phyloP scores from a whole-genome alignment of 2,329 filamentous ascomycete genomes.

The Fusarium drepaniforme region DNA sequence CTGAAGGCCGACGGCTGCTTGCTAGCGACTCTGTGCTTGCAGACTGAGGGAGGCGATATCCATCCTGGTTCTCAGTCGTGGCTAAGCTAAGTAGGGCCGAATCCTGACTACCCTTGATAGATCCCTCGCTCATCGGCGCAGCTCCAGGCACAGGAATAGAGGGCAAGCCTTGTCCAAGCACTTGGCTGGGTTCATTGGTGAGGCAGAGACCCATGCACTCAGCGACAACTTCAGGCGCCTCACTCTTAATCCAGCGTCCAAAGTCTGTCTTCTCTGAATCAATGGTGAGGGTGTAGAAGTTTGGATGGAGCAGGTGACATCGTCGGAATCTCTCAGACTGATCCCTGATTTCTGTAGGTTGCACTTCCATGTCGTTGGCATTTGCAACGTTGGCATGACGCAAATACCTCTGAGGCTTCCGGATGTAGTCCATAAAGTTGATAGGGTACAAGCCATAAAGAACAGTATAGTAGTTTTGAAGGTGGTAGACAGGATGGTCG shows the following conservation, averaged over 20 bases:
- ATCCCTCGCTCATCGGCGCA: constrained; percentile 44
- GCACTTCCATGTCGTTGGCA: constrained; percentile 80
- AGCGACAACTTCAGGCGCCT: constrained; percentile 83
- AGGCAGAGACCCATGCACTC: constrained; percentile 80
- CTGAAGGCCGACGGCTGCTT: constrained; percentile 53
- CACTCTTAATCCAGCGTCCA: constrained; percentile 83
- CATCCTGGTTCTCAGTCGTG: constrained; percentile 50
- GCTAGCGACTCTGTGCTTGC: constrained; percentile 59
- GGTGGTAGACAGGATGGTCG: constrained; percentile 72
- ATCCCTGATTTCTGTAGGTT: constrained; percentile 81
- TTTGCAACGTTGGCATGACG: constrained; percentile 78
- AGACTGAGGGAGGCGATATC: constrained; percentile 67
- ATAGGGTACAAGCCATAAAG: constrained; percentile 87
- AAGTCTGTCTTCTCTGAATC: constrained; percentile 84
- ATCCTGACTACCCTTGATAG: constrained; percentile 51
- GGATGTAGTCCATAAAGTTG: constrained; percentile 88
- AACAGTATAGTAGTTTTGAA: constrained; percentile 83
- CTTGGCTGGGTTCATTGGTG: constrained; percentile 42
- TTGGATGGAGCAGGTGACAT: constrained; percentile 83
- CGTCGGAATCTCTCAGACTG: constrained; percentile 81
- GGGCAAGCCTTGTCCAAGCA: constrained; percentile 40
- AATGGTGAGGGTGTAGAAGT: constrained; percentile 83
- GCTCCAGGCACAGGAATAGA: constrained; percentile 33
- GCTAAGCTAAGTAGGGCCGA: constrained; percentile 56
- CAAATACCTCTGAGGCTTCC: constrained; percentile 83